These are phyloP conservation scores for Suillus variegatus DNA, from an alignment of 768 basidiomycete species.

Conservation along the genomic window DNA sequence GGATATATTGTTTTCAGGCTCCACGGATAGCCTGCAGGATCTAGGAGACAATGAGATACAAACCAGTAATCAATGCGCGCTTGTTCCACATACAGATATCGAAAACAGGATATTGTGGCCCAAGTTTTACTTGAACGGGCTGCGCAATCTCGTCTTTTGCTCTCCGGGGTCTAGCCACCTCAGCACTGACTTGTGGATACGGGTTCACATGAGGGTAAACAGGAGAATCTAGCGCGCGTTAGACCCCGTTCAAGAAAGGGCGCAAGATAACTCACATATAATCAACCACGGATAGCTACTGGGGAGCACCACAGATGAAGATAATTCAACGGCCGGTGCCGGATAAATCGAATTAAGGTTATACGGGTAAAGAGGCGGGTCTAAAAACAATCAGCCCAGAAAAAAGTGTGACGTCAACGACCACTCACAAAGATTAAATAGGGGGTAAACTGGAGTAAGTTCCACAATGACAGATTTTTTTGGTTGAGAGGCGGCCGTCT, in stretches of 20 bases:
- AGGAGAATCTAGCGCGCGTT: slow-evolving; percentile 20
- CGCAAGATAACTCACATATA: slow-evolving; percentile 32
- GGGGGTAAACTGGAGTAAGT: slow-evolving; percentile 17
- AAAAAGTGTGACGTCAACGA: background rate
- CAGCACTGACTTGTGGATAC: slow-evolving; percentile 14
- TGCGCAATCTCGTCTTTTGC: background rate
- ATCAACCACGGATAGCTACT: slow-evolving; percentile 37
- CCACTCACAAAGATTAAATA: slow-evolving; percentile 37
- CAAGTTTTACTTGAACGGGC: slow-evolving; percentile 16
- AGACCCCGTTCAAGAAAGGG: slow-evolving; percentile 5
- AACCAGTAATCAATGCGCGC: background rate
- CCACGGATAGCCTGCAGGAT: slow-evolving; percentile 29
- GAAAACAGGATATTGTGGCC: slow-evolving; percentile 25
- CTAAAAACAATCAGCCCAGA: slow-evolving; percentile 22
- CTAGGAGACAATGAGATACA: slow-evolving; percentile 9
- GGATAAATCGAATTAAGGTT: slow-evolving; percentile 41
- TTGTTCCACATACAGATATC: slow-evolving; percentile 34
- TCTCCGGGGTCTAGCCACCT: slow-evolving; percentile 9
- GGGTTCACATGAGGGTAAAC: slow-evolving; percentile 24
- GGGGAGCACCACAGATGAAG: slow-evolving; percentile 15
- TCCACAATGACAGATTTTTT: slow-evolving; percentile 11
- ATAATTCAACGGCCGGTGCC: background rate
- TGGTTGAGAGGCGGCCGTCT: background rate
- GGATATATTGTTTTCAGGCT: slow-evolving; percentile 29
- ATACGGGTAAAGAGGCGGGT: slow-evolving; percentile 42